These are phyloP conservation scores for Trebouxia sp. DNA, from an alignment of 139 green algal species.

Conservation along the genomic window DNA sequence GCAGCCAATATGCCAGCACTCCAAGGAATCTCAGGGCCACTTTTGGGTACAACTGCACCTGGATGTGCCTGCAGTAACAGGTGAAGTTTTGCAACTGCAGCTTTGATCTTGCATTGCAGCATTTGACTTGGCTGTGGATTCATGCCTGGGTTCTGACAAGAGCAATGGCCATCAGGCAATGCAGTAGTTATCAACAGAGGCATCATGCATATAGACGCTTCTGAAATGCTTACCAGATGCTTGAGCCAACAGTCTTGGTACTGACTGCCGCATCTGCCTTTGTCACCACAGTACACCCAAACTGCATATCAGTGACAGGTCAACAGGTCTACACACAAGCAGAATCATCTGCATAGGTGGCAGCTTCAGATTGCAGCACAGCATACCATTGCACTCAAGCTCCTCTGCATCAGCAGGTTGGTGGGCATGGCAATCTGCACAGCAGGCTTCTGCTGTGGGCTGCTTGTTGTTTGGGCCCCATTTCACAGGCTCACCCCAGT, in stretches of 20 bases:
- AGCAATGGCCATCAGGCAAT: neutral
- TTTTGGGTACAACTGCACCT: conserved; percentile 51
- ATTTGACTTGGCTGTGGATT: neutral
- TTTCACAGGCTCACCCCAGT: conserved; percentile 79
- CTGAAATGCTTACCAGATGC: conserved; percentile 62
- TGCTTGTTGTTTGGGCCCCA: conserved; percentile 60
- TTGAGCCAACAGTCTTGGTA: conserved; percentile 88
- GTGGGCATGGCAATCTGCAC: conserved; percentile 51
- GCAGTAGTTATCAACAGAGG: neutral
- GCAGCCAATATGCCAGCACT: conserved; percentile 62
- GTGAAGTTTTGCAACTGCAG: neutral
- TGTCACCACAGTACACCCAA: conserved; percentile 83
- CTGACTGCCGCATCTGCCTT: conserved; percentile 52
- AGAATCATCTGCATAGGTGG: neutral
- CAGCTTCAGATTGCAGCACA: neutral
- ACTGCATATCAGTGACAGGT: conserved; percentile 55
- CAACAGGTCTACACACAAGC: neutral
- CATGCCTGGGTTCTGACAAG: neutral
- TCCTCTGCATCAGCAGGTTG: conserved; percentile 48
- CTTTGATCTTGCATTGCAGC: neutral
- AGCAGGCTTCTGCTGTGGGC: conserved; percentile 62
- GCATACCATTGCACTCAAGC: conserved; percentile 71
- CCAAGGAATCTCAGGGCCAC: conserved; percentile 69
- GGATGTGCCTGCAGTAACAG: conserved; percentile 60
- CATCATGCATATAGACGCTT: no score